These are phyloP conservation scores for Musa acuminata DNA, from an alignment of 176 grass and related monocot species.

Conservation along the genomic window DNA sequence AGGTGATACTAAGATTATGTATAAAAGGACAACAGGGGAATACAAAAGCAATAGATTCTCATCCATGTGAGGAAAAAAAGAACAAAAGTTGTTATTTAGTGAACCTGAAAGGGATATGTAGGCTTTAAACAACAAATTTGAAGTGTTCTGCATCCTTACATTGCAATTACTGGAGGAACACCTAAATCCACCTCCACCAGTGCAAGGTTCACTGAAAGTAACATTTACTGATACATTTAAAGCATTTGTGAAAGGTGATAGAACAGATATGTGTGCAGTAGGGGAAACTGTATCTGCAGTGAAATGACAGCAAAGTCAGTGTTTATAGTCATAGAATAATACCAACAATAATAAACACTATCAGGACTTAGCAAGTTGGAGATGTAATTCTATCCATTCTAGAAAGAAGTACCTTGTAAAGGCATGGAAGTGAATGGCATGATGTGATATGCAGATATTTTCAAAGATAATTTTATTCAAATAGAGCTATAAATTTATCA, in stretches of 20 bases:
- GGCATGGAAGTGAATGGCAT: too few species aligned
- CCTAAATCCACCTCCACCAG: constrained; percentile 52
- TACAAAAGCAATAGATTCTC: background rate
- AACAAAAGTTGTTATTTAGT: background rate
- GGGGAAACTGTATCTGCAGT: constrained; percentile 69
- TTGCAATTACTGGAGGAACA: constrained; percentile 54
- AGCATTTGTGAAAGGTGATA: constrained; percentile 52
- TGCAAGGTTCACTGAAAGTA: constrained; percentile 71
- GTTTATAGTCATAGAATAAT: background rate
- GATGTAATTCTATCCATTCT: too few species aligned
- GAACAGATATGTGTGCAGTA: constrained; percentile 53
- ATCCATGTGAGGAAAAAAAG: background rate
- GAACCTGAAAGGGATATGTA: background rate
- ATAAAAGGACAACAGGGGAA: too few species aligned
- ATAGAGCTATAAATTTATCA: too few species aligned
- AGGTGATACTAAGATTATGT: too few species aligned
- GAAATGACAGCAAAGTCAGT: constrained; percentile 3
- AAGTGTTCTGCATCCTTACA: constrained; percentile 27
- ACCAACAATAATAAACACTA: background rate
- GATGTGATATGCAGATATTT: too few species aligned
- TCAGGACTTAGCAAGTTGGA: background rate
- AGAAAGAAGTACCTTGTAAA: too few species aligned
- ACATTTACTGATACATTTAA: constrained; percentile 41
- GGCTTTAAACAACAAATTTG: background rate
- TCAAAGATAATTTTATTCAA: too few species aligned